Evolutionary conservation across 1,284 basidiomycete genomes (phyloP), one percentile per base, ranked within the genome.

Genomic region (Leccinum subrobustum): DNA sequence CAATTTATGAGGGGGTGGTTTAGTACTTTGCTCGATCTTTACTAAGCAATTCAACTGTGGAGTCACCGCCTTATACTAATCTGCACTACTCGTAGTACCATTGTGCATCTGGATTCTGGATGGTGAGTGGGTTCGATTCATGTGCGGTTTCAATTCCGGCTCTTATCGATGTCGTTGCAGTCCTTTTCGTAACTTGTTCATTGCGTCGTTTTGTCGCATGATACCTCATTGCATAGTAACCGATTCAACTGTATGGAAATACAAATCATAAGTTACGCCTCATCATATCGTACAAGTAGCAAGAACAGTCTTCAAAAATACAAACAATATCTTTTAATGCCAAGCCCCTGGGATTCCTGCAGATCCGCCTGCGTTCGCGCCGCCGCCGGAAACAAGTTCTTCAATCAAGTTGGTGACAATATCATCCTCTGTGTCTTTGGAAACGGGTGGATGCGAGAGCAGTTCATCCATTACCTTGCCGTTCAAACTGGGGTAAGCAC

Each of bases 391-490:
- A 50, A 84, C 71, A 50, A 87, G 73, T 53, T 86, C 85, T 64
- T 90, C 87, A 42, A 91, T 71, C 59, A 91, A 68, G 8, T 80
- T 84, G 23, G 83, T 85, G 23, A 89, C 84, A 63, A 88, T 80
- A 59, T 86, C 80, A 64, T 87, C 84, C 68, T 88, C 87, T 3
- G 72, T 71, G 11, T 85, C 85, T 67, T 82, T 82, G 31, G 73
- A 75, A 14, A 79, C 62, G 14, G 72, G 62, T 33, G 77, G 77
- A 59, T 73, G 76, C n/a, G 62, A 66, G 25, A 79, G 81, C 57
- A 90, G 65, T 58, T 81, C 81, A 5, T 78, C 75, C 68, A 76
- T 80, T 60, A 91, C 80, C 70, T 83, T 83, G 2, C 71, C 71
- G 12, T 76, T 72, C 63, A 91, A 71, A 47, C 76, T 77, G 20